Base-by-base conservation (phyloP, 2,329 filamentous ascomycete genomes). In the Monosporascus cannonballus region DNA sequence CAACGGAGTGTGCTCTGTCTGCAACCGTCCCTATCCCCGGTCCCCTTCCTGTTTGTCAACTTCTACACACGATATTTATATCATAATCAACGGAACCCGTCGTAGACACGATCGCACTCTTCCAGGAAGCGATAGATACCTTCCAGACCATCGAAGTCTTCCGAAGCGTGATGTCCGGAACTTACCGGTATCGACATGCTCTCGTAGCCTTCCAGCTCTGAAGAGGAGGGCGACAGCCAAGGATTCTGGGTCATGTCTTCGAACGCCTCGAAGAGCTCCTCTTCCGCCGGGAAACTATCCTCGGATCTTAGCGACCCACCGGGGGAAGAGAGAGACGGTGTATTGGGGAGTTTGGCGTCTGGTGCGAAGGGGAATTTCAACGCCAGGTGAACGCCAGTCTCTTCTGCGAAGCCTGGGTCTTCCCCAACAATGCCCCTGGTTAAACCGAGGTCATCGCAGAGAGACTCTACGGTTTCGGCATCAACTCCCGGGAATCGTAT, bases 401-500 rank as follows among this genome's bases (percentile, higher is more conserved):
- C 82, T 6, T 70, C 64, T 51, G 89, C 82, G 61, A 96, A 96
- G 18, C 86, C 84, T 34, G 70, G 57, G 58, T 97, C 94, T 72
- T 97, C 87, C 14, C 80, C 75, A 4, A 97, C 81, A 4, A 89
- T 74, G 2, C 94, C 94, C 50, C 90, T 80, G 56, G 86, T 83
- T 7, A 99, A 79, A n/a, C 87, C 89, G 11, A 96, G 79, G 67
- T 99, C 94, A 47, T 90, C 84, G 67, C 92, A 96, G 1, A 99
- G 78, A 3, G 79, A 76, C 65, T 96, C 90, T 0, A 96, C 87
- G 0, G 89, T 89, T 17, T 86, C 82, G 1, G 84, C 84, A 63
- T 97, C 93, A 56, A 94, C 92, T 3, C 94, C 94, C 0, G 92
- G 91, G 64, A 99, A 97, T 30, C 91, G 86, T 2, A 97, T 84